Evolutionary conservation across 305 asterid species (phyloP).

Genomic region (Solanum hybrid): DNA sequence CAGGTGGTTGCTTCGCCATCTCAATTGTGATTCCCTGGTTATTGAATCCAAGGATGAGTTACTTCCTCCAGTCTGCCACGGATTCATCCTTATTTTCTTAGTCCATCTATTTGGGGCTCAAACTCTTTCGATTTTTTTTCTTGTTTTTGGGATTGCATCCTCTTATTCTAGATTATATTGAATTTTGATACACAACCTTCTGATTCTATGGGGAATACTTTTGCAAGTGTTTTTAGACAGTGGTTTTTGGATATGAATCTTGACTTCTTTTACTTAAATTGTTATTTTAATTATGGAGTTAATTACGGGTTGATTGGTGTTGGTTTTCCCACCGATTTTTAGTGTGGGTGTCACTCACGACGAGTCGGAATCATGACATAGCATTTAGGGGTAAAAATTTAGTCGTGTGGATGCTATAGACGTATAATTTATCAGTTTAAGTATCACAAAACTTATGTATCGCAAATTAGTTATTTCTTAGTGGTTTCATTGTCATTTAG

Average conservation of each 20-base stretch:
- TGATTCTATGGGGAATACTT: background rate
- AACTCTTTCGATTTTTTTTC: background rate
- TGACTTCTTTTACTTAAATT: background rate
- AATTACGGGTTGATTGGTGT: background rate
- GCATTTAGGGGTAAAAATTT: background rate
- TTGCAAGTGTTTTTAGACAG: background rate
- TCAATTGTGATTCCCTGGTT: background rate
- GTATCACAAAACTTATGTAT: background rate
- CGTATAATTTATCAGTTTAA: background rate
- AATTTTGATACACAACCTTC: background rate
- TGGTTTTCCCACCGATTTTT: background rate
- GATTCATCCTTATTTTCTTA: background rate
- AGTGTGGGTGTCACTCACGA: background rate
- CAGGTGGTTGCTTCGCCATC: background rate
- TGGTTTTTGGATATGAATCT: background rate
- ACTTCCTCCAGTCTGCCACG: background rate
- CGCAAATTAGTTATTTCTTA: background rate
- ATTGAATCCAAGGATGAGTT: background rate
- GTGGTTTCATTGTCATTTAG: background rate
- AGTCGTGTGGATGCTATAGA: background rate
- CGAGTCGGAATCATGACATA: background rate
- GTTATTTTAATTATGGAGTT: background rate
- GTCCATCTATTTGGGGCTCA: background rate
- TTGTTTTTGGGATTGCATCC: background rate
- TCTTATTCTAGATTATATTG: background rate